Evolutionary conservation across 768 basidiomycete genomes (phyloP).

Genomic region (Lentinula detonsa): DNA sequence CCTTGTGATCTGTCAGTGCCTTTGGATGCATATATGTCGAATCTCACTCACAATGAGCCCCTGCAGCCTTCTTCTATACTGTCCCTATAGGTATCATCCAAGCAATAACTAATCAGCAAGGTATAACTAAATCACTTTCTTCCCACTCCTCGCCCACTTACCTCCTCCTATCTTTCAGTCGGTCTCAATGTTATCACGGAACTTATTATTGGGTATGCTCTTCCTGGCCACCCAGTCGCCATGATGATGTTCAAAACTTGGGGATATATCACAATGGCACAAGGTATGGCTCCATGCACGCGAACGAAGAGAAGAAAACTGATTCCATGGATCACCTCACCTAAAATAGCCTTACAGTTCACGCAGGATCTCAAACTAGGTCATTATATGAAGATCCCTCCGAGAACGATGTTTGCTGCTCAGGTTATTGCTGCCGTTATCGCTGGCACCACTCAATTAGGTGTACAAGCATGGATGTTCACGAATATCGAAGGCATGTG

Average conservation of each 20-base stretch:
- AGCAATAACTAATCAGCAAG: conserved; percentile 76
- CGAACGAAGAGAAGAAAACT: background rate
- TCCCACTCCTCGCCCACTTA: background rate
- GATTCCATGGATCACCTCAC: background rate
- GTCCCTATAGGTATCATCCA: conserved; percentile 69
- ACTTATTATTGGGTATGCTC: conserved; percentile 71
- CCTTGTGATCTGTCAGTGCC: conserved; percentile 45
- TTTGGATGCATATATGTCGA: background rate
- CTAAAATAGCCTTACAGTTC: conserved; percentile 27
- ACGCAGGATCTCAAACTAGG: conserved; percentile 75
- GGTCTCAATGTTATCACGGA: conserved; percentile 75
- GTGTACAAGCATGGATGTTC: conserved; percentile 77
- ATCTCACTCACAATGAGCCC: background rate
- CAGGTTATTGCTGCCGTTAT: conserved; percentile 65
- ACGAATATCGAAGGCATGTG: conserved; percentile 52
- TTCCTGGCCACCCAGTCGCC: conserved; percentile 64
- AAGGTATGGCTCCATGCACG: conserved; percentile 21
- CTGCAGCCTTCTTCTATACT: conserved; percentile 53
- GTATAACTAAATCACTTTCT: background rate
- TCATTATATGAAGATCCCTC: conserved; percentile 75
- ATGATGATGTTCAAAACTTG: conserved; percentile 87
- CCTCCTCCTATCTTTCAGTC: conserved; percentile 20
- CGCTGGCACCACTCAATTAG: conserved; percentile 68
- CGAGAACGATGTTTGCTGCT: conserved; percentile 63
- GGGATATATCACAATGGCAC: conserved; percentile 68